Conservation (phyloP, 345 rosid species). For the Gossypium raimondii region DNA sequence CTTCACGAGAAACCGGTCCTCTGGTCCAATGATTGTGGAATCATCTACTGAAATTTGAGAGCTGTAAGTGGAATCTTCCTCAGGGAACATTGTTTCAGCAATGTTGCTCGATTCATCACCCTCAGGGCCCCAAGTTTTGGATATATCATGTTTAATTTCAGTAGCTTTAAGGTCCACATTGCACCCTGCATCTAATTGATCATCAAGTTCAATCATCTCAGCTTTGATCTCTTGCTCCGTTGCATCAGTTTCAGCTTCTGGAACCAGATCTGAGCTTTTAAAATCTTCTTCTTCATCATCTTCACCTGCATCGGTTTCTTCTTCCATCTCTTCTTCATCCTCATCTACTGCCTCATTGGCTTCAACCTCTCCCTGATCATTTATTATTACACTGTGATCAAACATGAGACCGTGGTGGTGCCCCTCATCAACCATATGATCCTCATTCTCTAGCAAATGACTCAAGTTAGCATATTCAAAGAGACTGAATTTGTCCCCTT, state of each 20-base stretch:
- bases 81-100: constrained; percentile 4
- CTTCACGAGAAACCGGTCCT: constrained; percentile 12
- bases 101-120: neutral
- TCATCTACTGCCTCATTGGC: constrained; percentile 18
- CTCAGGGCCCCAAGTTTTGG: constrained; percentile 10
- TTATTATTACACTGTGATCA: constrained; percentile 14
- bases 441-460: constrained; percentile 28
- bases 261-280: constrained; percentile 16
- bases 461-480: constrained; percentile 55
- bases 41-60: constrained; percentile 13
- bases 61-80: constrained; percentile 13
- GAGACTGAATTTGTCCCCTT: constrained; percentile 22
- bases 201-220: constrained; percentile 13
- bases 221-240: neutral
- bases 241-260: constrained; percentile 25
- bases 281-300: constrained; percentile 12
- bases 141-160: constrained; percentile 12
- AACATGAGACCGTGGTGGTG: constrained; percentile 5
- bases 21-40: neutral
- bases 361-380: constrained; percentile 1
- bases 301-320: neutral
- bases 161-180: constrained; percentile 12
- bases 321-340: constrained; percentile 10
- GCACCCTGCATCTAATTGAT: constrained; percentile 11
- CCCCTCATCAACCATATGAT: constrained; percentile 15